phyloP scores from a whole-genome alignment of 2,329 filamentous ascomycete genomes.

The Taxawa tesnikishii region DNA sequence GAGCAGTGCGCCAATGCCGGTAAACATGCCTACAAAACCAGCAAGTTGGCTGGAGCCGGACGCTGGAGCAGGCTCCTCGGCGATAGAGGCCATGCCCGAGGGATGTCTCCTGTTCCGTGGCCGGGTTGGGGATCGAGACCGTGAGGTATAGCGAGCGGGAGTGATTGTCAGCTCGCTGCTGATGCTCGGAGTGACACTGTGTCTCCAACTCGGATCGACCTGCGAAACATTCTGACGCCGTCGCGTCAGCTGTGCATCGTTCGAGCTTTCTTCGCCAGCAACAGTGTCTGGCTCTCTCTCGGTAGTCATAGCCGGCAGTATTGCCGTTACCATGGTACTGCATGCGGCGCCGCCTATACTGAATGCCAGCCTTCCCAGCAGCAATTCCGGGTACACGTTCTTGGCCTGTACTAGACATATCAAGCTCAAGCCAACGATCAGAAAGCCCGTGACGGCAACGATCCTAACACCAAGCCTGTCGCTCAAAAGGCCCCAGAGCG shows the following conservation, averaged over 20 bases:
- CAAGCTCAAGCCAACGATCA: slow-evolving; percentile 65
- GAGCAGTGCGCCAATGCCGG: slow-evolving; percentile 80
- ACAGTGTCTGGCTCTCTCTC: slow-evolving; percentile 7
- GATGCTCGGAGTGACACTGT: slow-evolving; percentile 54
- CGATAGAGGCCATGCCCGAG: neutral
- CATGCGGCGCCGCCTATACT: slow-evolving; percentile 80
- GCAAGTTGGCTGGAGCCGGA: slow-evolving; percentile 45
- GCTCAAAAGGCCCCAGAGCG: slow-evolving; percentile 65
- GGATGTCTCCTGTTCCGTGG: slow-evolving; percentile 2
- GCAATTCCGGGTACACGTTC: slow-evolving; percentile 79
- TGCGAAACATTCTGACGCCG: slow-evolving; percentile 12
- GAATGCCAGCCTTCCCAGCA: slow-evolving; percentile 76
- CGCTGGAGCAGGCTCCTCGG: neutral
- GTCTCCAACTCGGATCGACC: slow-evolving; percentile 27
- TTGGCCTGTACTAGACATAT: slow-evolving; percentile 72
- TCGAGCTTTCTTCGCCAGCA: slow-evolving; percentile 2
- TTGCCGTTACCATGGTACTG: slow-evolving; percentile 92
- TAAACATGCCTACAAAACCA: slow-evolving; percentile 83
- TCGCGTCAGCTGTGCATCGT: slow-evolving; percentile 10
- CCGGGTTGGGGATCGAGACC: slow-evolving; percentile 9
- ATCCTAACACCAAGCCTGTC: slow-evolving; percentile 62
- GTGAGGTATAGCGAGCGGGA: slow-evolving; percentile 37
- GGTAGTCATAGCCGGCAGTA: slow-evolving; percentile 59
- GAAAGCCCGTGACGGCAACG: slow-evolving; percentile 60
- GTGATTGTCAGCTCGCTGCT: slow-evolving; percentile 68